phyloP scores from a whole-genome alignment of 768 basidiomycete species.

The Phanerodontia chrysosporium region DNA sequence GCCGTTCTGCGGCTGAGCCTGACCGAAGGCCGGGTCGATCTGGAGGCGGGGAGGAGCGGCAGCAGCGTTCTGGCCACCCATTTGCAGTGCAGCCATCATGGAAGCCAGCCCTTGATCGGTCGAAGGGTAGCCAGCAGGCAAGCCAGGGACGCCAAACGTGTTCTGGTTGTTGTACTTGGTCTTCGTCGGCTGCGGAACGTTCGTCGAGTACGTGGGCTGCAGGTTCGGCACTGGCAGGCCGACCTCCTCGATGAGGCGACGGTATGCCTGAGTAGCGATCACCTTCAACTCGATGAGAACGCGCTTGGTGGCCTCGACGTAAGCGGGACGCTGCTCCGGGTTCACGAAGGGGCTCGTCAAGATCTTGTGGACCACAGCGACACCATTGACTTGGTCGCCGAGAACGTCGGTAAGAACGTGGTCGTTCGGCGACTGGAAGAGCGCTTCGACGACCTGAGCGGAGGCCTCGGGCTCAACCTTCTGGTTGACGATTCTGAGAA shows the following conservation, averaged over 20 bases:
- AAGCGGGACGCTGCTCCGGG: slow-evolving; percentile 57
- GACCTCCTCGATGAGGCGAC: slow-evolving; percentile 90
- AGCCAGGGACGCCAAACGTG: slow-evolving; percentile 65
- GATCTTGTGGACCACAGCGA: slow-evolving; percentile 90
- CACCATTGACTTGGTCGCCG: slow-evolving; percentile 94
- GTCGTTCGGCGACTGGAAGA: slow-evolving; percentile 88
- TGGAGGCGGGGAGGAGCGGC: slow-evolving; percentile 72
- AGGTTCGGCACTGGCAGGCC: slow-evolving; percentile 87
- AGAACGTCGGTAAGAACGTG: slow-evolving; percentile 92
- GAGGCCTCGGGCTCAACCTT: slow-evolving; percentile 90
- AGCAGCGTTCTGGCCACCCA: slow-evolving; percentile 85
- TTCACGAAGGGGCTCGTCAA: slow-evolving; percentile 84
- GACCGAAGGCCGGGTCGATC: slow-evolving; percentile 59
- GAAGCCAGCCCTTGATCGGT: slow-evolving; percentile 84
- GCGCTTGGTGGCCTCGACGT: slow-evolving; percentile 84
- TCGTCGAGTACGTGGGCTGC: slow-evolving; percentile 69
- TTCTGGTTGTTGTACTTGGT: slow-evolving; percentile 48
- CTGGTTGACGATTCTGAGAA: slow-evolving; percentile 95
- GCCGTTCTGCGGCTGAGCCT: slow-evolving; percentile 16
- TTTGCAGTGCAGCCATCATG: slow-evolving; percentile 90
- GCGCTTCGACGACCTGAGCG: slow-evolving; percentile 76
- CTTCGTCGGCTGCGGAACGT: slow-evolving; percentile 61
- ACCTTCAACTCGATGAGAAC: slow-evolving; percentile 91
- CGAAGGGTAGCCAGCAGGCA: slow-evolving; percentile 75
- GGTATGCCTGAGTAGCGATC: slow-evolving; percentile 91